Conservation (phyloP, 1,284 basidiomycete species). For the Neolentinus lepideus region DNA sequence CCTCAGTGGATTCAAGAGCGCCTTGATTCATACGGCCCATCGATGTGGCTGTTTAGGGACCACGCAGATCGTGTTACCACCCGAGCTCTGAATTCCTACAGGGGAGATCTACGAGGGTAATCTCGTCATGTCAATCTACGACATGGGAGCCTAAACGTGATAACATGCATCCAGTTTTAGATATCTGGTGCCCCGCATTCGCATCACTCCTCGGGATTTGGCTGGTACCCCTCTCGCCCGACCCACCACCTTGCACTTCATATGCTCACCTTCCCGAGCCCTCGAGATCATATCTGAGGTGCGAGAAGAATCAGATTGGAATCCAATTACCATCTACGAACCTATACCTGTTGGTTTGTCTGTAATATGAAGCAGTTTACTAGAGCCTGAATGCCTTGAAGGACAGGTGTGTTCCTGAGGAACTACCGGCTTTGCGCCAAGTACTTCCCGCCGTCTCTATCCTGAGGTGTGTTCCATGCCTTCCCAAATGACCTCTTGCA, state of each 20-base stretch:
- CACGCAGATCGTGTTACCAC: constrained; percentile 51
- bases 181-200: constrained; percentile 72
- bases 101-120: constrained; percentile 66
- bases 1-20: constrained; percentile 46
- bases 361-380: background rate
- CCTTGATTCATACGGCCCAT: constrained; percentile 61
- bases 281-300: constrained; percentile 61
- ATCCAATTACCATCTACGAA: constrained; percentile 70
- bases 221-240: constrained; percentile 41
- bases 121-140: constrained; percentile 9
- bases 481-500: background rate
- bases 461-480: constrained; percentile 43
- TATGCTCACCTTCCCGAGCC: constrained; percentile 78
- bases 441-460: constrained; percentile 58
- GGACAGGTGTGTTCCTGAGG: constrained; percentile 75
- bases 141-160: background rate
- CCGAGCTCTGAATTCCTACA: constrained; percentile 75
- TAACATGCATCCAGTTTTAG: constrained; percentile 49
- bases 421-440: constrained; percentile 60
- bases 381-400: constrained; percentile 19
- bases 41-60: constrained; percentile 78
- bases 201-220: constrained; percentile 68
- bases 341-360: constrained; percentile 67
- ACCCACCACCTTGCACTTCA: constrained; percentile 73
- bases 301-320: constrained; percentile 46